Evolutionary conservation across 2,329 filamentous ascomycete genomes (phyloP).

Genomic region (Aulographum hederae): DNA sequence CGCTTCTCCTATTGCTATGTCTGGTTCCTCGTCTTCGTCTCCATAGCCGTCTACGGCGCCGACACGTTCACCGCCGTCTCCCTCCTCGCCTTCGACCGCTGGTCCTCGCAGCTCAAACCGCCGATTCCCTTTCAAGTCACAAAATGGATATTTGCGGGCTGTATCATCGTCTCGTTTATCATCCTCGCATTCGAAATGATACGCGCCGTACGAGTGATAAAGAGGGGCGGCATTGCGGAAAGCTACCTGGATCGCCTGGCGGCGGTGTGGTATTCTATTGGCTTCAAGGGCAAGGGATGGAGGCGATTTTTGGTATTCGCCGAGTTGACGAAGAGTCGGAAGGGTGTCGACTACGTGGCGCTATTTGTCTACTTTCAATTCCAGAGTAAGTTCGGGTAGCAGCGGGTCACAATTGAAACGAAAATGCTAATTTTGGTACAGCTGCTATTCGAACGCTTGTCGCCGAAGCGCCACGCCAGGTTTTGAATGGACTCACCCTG

Average conservation of each 20-base stretch:
- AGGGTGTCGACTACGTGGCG: constrained; percentile 77
- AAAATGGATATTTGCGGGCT: constrained; percentile 88
- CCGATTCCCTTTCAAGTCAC: constrained; percentile 58
- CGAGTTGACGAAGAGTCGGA: constrained; percentile 76
- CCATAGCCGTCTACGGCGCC: constrained; percentile 68
- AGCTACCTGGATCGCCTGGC: constrained; percentile 82
- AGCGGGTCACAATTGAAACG: neutral
- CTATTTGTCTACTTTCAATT: constrained; percentile 80
- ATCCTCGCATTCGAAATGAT: constrained; percentile 68
- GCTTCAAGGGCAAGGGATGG: constrained; percentile 57
- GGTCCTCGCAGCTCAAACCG: constrained; percentile 70
- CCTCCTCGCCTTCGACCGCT: constrained; percentile 71
- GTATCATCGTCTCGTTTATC: constrained; percentile 78
- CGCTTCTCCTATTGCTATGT: constrained; percentile 71
- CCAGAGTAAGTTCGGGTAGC: constrained; percentile 26
- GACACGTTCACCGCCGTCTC: constrained; percentile 91
- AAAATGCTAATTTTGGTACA: constrained; percentile 14
- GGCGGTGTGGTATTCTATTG: constrained; percentile 65
- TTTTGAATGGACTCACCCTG: constrained; percentile 75
- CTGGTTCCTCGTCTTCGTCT: constrained; percentile 61
- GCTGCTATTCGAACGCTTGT: constrained; percentile 78
- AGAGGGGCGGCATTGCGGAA: constrained; percentile 69
- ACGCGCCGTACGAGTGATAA: constrained; percentile 64
- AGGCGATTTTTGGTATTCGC: constrained; percentile 84
- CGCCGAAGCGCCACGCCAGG: constrained; percentile 82